Base-by-base conservation (phyloP, 495 filamentous ascomycete genomes). In the Penicillium ucsense region DNA sequence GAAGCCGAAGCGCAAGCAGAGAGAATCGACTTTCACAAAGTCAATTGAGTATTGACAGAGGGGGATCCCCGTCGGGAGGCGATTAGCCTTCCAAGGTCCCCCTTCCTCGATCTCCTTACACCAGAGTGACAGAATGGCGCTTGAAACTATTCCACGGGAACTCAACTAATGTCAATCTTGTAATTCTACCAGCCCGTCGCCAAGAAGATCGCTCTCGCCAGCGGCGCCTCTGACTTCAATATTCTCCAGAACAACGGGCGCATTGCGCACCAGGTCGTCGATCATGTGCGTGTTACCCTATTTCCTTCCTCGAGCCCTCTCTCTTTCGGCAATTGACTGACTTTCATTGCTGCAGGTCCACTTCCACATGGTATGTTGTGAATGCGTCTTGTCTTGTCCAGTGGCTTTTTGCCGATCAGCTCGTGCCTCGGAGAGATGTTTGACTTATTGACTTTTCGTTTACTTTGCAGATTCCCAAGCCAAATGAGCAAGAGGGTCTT, bases 161-260 rank as follows among this genome's bases (percentile, higher is more conserved):
- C 12, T 29, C 32, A 8, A 36, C 55, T 59, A 56, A 58, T 43
- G 35, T 8, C 11, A 7, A 11, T 35, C 28, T 2, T 34, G 10
- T 7, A 5, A 10, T 32, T 20, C 20, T 20, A 20, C 32, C 48
- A 89, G 83, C 88, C 90, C 45, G 82, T 95, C 31, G 84, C 84
- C 33, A 95, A 95, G 77, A 89, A 83, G 58, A 77, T 99, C 28
- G 91, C 82, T 40, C 55, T 65, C n/a, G 89, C 87, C 28, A 79
- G 76, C 8, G 86, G 86, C 5, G 84, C 87, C 11, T 66, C 67
- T 31, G 76, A 97, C 59, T 99, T 84, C 74, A 99, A 99, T 61
- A 75, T 99, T 44, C 68, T 99, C 50, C 92, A 99, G 74, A 99
- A 99, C 70, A 99, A 99, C 60, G 92, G 92, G 29, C 70, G 77